phyloP scores from a whole-genome alignment of 768 basidiomycete genomes.

The Daedaleopsis nitida region DNA sequence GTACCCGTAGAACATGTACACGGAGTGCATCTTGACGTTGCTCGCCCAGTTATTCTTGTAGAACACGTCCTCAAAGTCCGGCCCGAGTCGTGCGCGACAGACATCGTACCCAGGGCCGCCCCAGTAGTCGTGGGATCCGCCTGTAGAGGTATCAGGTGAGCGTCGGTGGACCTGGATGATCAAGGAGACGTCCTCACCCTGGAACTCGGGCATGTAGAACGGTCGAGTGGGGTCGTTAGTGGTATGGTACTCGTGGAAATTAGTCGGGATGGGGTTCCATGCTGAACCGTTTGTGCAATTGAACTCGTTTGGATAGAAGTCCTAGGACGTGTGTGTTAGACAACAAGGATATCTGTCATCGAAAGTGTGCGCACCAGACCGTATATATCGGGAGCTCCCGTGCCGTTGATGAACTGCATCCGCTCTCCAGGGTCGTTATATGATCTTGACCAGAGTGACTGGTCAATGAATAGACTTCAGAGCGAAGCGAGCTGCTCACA shows the following conservation, averaged over 20 bases:
- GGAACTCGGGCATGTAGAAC: slow-evolving; percentile 65
- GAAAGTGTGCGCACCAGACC: slow-evolving; percentile 17
- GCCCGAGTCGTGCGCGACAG: slow-evolving; percentile 67
- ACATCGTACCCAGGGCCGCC: slow-evolving; percentile 72
- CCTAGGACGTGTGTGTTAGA: slow-evolving; percentile 41
- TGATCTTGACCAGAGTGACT: slow-evolving; percentile 12
- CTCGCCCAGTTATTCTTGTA: slow-evolving; percentile 76
- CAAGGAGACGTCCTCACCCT: slow-evolving; percentile 30
- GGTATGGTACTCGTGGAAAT: slow-evolving; percentile 66
- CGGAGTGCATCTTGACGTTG: slow-evolving; percentile 80
- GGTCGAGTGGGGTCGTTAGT: slow-evolving; percentile 50
- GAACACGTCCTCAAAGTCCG: slow-evolving; percentile 78
- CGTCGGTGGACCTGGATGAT: slow-evolving; percentile 43
- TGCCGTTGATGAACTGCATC: slow-evolving; percentile 30
- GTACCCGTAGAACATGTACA: slow-evolving; percentile 85
- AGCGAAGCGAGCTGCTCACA: slow-evolving; percentile 12
- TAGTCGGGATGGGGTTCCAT: slow-evolving; percentile 65
- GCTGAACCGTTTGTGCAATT: slow-evolving; percentile 72
- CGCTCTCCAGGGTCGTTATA: slow-evolving; percentile 31
- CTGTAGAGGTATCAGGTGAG: slow-evolving; percentile 31
- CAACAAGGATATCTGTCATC: not conserved
- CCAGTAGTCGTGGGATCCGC: slow-evolving; percentile 82
- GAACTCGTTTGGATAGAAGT: slow-evolving; percentile 77
- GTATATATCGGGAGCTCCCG: slow-evolving; percentile 32
- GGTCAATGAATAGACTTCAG: not conserved